Evolutionary conservation across 2,329 filamentous ascomycete genomes (phyloP), one percentile per base, ranked within the genome.

Genomic region (Neopestalotiopsis sp.): DNA sequence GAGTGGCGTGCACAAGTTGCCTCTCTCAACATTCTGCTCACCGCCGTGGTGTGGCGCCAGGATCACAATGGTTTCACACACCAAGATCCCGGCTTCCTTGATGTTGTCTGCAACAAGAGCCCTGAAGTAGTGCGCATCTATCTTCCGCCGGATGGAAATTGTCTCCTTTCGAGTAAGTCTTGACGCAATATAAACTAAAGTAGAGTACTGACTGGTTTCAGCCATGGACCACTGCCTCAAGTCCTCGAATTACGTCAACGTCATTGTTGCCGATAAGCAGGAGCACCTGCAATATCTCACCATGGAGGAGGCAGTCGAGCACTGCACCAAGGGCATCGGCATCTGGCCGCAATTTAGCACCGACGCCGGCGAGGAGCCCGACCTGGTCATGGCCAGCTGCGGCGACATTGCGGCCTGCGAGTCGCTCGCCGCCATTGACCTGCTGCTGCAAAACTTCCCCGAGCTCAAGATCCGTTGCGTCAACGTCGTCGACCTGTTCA

Each of bases 11-110:
- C 85, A 74, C 91, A 91, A 78, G 83, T 94, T 12, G 87, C 92
- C 9, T 94, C 92, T 0, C 88, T 95, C 74, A 95, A 95, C 81
- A 94, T 94, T 73, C 86, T 95, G 14, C 85, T 94, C 67, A 94
- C 92, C 1, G 89, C 91, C 1, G 92, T 93, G 7, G 92, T 94
- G 69, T 94, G 92, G 92, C 85, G 92, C 74, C 92, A 94, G 82
- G 92, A 94, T 73, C 92, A 94, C 84, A 95, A 94, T 75, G 92
- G 92, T 45, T 95, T 95, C 81, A 94, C 91, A 0, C 92, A 94
- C 77, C 92, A 94, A 78, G 92, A 94, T 72, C 92, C 92, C 0
- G 92, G 92, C 53, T 95, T 95, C 86, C 86, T 95, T 13, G 92
- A 94, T 72, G 90, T 94, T 0, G 88, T 95, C 2, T 90, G 89